A percentile compares a stretch with the other conserved stretches of the same genome.
These are phyloP conservation scores for Diplocarpon rosae DNA, from an alignment of 2,329 filamentous ascomycete species.

Conservation along the genomic window DNA sequence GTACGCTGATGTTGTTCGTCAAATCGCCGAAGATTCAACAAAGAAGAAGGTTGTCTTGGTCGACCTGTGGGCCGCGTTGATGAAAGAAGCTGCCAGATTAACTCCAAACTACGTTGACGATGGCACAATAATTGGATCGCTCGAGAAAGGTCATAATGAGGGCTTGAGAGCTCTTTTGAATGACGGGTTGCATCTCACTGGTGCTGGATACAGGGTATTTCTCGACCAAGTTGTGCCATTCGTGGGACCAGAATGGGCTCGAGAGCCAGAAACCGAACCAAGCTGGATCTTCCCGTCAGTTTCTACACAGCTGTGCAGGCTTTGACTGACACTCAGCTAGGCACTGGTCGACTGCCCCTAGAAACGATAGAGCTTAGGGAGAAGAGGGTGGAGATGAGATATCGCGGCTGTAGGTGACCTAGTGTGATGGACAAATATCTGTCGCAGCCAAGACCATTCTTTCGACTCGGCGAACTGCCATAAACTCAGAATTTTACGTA, in stretches of 20 bases:
- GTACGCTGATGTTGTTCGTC: conserved; percentile 52
- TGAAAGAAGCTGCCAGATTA: conserved; percentile 54
- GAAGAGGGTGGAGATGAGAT: too few relatives aligned
- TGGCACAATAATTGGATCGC: conserved; percentile 13
- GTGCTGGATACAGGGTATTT: conserved; percentile 24
- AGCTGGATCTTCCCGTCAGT: conserved; percentile 24
- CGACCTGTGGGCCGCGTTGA: conserved; percentile 71
- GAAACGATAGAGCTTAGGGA: too few relatives aligned
- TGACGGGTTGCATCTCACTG: conserved; percentile 26
- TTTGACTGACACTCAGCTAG: too few relatives aligned
- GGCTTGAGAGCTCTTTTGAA: conserved; percentile 16
- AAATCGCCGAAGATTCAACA: conserved; percentile 29
- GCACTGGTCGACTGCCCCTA: not conserved
- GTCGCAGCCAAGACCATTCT: too few relatives aligned
- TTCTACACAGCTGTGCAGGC: not conserved
- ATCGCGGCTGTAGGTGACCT: too few relatives aligned
- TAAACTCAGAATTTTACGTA: too few relatives aligned
- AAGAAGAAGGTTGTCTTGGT: conserved; percentile 45
- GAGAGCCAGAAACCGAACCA: conserved; percentile 12
- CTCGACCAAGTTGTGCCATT: conserved; percentile 16
- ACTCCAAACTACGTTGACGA: conserved; percentile 28
- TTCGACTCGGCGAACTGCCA: not conserved
- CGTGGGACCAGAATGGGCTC: conserved; percentile 18
- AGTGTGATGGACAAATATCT: too few relatives aligned
- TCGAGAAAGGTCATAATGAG: conserved; percentile 11